Percentiles rank a stretch among this genome's conserved stretches.
phyloP scores from a whole-genome alignment of 805 yeast species.

The Blastobotrys parvus region DNA sequence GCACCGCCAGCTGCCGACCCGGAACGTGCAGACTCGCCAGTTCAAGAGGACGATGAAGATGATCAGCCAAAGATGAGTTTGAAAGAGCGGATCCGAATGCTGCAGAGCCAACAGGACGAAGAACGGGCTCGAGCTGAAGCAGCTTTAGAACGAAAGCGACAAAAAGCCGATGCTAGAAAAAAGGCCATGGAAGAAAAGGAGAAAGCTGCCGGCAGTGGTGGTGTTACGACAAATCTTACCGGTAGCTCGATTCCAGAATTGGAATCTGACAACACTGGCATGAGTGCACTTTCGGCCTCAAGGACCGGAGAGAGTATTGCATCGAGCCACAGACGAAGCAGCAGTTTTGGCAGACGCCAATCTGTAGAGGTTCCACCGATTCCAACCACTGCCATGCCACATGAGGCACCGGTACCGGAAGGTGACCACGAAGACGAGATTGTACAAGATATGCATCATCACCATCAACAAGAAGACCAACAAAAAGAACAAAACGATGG shows the following conservation, averaged over 20 bases:
- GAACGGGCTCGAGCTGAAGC: slow-evolving; percentile 64
- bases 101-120: slow-evolving; percentile 74
- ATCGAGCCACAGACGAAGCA: neutral
- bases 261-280: neutral
- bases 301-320: neutral
- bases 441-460: neutral
- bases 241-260: slow-evolving; percentile 4
- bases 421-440: neutral
- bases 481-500: slow-evolving; percentile 17
- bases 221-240: slow-evolving; percentile 4
- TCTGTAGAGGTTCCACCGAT: neutral
- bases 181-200: slow-evolving; percentile 23
- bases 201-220: neutral
- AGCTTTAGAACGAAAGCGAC: slow-evolving; percentile 41
- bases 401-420: neutral
- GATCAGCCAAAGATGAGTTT: slow-evolving; percentile 63
- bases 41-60: slow-evolving; percentile 8
- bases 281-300: no score
- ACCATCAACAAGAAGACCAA: slow-evolving; percentile 2
- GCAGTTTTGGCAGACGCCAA: neutral
- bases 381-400: neutral
- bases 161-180: slow-evolving; percentile 20
- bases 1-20: slow-evolving; percentile 25
- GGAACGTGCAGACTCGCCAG: no score
- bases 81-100: slow-evolving; percentile 75